Base-by-base conservation (phyloP, 805 yeast species). In the Saturnispora quitensis region DNA sequence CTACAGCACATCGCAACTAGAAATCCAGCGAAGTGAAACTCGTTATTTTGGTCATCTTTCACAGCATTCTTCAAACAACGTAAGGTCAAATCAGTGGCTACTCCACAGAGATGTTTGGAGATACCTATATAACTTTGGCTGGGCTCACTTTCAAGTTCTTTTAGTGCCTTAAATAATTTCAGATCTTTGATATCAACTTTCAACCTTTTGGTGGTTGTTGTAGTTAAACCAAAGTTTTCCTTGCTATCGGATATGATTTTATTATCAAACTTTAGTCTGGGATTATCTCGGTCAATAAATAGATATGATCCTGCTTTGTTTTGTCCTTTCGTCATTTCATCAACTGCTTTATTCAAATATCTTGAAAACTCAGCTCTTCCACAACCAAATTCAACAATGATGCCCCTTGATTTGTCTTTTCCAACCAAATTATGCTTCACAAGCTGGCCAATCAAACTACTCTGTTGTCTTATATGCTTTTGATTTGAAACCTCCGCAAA, bases 1-100 rank as follows among this genome's bases (percentile, higher is more conserved):
- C 97, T 75, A 65, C 97, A 89, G 63, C 97, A 89, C 88, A 90
- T 84, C 25, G 97, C 97, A 33, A 89, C 87, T 28, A 86, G 68
- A 55, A 86, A 67, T 0, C 93, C 95, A 3, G 67, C 64, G 47
- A 67, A 65, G 10, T 58, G 50, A 2, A 50, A 20, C 31, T 50
- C 45, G 24, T 28, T 40, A 53, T 43, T 20, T 38, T 44, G 22
- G 55, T 45, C 18, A 15, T 55, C 58, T 17, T 45, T 44, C 8
- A 47, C 47, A 1, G 72, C 54, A 12, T 63, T 57, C 0, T 73
- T 54, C 2, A 89, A 63, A 67, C 89, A 84, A 57, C 80, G 73
- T 25, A 90, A 66, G 0, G 97, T 85, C 47, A 89, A 69, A 64
- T 89, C 97, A 0, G 97, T 90, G 1, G 97, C 97, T 3, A 86